Evolutionary conservation across 768 basidiomycete species (phyloP), one percentile per base, ranked within the genome.

Genomic region (Russula sp.): DNA sequence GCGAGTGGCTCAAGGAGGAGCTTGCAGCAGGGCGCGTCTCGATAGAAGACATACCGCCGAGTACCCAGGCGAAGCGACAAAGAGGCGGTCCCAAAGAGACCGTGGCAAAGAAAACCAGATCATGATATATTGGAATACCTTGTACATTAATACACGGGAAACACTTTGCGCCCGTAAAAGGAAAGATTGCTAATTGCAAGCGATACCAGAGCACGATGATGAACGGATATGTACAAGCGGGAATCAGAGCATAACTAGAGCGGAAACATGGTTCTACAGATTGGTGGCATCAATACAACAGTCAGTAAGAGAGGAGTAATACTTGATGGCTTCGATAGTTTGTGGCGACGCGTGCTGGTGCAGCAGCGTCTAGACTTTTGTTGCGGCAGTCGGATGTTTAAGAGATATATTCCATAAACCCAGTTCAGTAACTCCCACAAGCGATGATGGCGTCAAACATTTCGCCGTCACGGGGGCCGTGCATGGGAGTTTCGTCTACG

Each of bases 1-100:
- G 76, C 34, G 70, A 70, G 13, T 97, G 92, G 92, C 74, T 98
- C 46, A 73, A 74, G 60, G 72, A 73, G n/a, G 81, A 86, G 68
- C 77, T 77, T 41, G 69, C 67, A 8, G 75, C 78, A 29, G 83
- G 82, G n/a, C 71, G 74, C 43, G 69, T 87, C 67, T 62, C 69
- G 2, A 46, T 73, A 7, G 71, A 73, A 47, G 73, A 72, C 6
- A 61, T 25, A n/a, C 43, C 25, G 29, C 13, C 48, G 5, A 29
- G 22, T n/a, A 29, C 42, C n/a, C 42, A 54, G 4, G 52, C 35
- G 6, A 65, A 66, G 57, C 56, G 65, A 11, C 63, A 60, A 29
- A 68, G 59, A 58, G 54, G 50, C 45, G 48, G 39, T 7, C 25
- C 34, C 18, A 38, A 59, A 41, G 58, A 38, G 47, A 47, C 34